Evolutionary conservation across 2,329 filamentous ascomycete species (phyloP), one percentile per base, ranked within the genome.

Genomic region (Diatrype stigma): DNA sequence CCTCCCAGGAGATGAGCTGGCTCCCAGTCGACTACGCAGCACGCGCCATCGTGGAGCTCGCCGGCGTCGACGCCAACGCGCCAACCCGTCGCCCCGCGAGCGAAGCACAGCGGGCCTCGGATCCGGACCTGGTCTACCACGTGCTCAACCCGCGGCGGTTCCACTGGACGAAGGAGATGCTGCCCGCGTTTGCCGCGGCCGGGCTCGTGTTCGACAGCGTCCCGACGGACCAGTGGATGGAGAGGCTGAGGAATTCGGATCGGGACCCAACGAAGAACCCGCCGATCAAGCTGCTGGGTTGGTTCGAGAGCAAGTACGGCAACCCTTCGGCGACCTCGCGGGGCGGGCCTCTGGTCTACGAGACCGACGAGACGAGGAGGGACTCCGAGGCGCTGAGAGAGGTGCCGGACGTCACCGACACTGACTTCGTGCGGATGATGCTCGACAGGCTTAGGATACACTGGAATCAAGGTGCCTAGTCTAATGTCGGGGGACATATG

Each of bases 221-320:
- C 1, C 54, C 69, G 2, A 66, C 72, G 37, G 62, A 65, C 8
- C 70, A 77, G 48, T 79, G 77, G 76, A 61, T 80, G 17, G 54
- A 63, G 5, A 62, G 69, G 2, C 57, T 82, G 12, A 67, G 73
- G 3, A 65, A 65, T 2, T 73, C 73, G 2, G 72, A 80, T 46
- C 69, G 67, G 2, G 76, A 82, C 59, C 74, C 76, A 0, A 59
- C 63, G n/a, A 58, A 56, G 6, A 81, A 81, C 54, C 78, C 78
- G 12, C 72, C 74, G 0, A 68, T 77, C 51, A 81, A 80, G 62
- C 61, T 82, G 22, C 55, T 78, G 1, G 72, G 78, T 23, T 81
- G 77, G 64, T 81, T 78, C 53, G 63, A 69, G 3, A 65, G 66
- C 2, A 81, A 81, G 58, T 82, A 81, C 54, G 73, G 76, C 45